Evolutionary conservation across 441 rosid species (phyloP).

Genomic region (Syzygium malaccense): DNA sequence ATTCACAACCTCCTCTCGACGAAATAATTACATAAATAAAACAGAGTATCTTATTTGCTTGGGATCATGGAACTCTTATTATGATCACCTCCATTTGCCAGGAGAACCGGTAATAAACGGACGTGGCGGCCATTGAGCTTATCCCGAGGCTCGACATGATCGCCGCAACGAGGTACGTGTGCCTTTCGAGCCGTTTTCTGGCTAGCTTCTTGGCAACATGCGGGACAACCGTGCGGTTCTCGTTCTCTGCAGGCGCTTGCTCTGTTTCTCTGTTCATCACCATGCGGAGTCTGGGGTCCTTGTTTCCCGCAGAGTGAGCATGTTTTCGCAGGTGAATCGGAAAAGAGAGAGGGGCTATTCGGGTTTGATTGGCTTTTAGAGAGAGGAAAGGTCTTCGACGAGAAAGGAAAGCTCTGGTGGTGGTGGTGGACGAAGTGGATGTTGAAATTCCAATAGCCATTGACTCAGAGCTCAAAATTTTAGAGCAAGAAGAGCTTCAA

Average conservation of each 20-base stretch:
- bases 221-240: neutral
- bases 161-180: slow-evolving; percentile 46
- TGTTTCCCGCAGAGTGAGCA: neutral
- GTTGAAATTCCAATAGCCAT: slow-evolving; percentile 20
- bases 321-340: neutral
- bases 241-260: neutral
- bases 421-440: slow-evolving; percentile 8
- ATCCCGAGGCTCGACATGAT: slow-evolving; percentile 38
- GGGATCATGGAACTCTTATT: neutral
- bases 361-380: neutral
- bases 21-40: neutral
- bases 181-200: slow-evolving; percentile 33
- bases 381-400: neutral
- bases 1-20: neutral
- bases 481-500: neutral
- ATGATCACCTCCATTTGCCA: slow-evolving; percentile 46
- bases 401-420: neutral
- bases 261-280: slow-evolving; percentile 5
- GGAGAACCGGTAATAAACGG: slow-evolving; percentile 49
- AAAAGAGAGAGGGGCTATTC: neutral
- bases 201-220: slow-evolving; percentile 11
- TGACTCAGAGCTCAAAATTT: neutral
- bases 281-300: slow-evolving; percentile 4
- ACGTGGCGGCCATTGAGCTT: slow-evolving; percentile 33
- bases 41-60: neutral